These are phyloP conservation scores for Cryphonectria naterciae DNA, from an alignment of 2,329 filamentous ascomycete species.

Conservation along the genomic window DNA sequence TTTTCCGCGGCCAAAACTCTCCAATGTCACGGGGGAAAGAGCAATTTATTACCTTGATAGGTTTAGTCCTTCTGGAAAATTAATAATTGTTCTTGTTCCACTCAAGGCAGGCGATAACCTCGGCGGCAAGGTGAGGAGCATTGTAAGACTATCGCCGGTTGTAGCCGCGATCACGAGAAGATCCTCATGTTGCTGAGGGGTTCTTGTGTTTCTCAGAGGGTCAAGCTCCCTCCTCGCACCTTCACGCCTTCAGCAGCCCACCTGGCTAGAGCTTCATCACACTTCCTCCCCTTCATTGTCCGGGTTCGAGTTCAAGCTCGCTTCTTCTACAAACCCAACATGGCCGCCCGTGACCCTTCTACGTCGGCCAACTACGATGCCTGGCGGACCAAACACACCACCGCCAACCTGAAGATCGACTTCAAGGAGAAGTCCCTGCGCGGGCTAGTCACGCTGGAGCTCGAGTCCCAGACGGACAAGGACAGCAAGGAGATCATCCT, in stretches of 20 bases:
- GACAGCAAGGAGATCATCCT: conserved; percentile 78
- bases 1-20: background rate
- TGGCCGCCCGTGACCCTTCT: conserved; percentile 74
- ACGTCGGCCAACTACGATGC: conserved; percentile 90
- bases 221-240: conserved; percentile 16
- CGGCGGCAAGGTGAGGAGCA: conserved; percentile 16
- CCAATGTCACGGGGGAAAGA: background rate
- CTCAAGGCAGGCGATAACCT: conserved; percentile 17
- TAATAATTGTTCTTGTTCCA: background rate
- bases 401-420: conserved; percentile 78
- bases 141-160: conserved; percentile 23
- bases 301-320: conserved; percentile 27
- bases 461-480: conserved; percentile 76
- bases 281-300: conserved; percentile 6
- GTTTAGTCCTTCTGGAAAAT: background rate
- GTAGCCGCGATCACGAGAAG: conserved; percentile 11
- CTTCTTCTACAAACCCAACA: conserved; percentile 35
- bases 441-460: conserved; percentile 75
- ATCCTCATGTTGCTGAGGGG: conserved; percentile 27
- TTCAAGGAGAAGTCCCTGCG: conserved; percentile 78
- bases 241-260: conserved; percentile 13
- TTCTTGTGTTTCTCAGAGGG: conserved; percentile 23
- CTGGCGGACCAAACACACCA: conserved; percentile 84
- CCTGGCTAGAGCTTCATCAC: conserved; percentile 15
- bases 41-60: background rate